Evolutionary conservation across 192 early-diverging fungal genomes (phyloP), one percentile per base, ranked within the genome.

Genomic region (Chytriomyces sp.): DNA sequence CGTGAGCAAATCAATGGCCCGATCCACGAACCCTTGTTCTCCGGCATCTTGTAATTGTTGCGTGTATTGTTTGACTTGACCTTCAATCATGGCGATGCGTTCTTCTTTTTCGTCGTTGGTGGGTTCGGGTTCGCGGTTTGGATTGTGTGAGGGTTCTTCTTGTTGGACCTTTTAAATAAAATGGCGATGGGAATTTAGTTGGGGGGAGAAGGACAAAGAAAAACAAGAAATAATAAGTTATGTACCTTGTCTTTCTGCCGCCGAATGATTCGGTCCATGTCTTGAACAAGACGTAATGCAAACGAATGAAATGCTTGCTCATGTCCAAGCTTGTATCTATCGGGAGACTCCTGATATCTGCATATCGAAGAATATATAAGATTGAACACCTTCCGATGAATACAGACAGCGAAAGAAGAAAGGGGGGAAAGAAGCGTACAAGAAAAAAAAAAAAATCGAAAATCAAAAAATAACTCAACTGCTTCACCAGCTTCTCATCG

Each of bases 81-180:
- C 93, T 60, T 95, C 94, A 28, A 95, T 80, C 64, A 95, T 88
- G 49, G 94, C 90, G 43, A 91, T 89, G 61, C 88, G 86, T 79
- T 95, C 94, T 64, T 95, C 92, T 75, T 90, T 89, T 78, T 95
- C 93, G 53, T 93, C 94, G 75, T 88, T 90, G 61, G 84, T 79
- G 10, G 87, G 90, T 7, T n/a, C 45, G 7, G 26, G 24, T 47
- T 50, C 50, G 9, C 59, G 50, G 9, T 18, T n/a, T 88, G 84
- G 61, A 91, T 87, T 64, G 45, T 3, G 13, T 3, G 57, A 26
- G 1, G 71, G 44, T 10, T 26, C 16, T 16, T 57, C n/a, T 43
- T 18, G 50, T 24, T 13, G 26, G 11, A 43, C 71, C n/a, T 62
- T 18, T 13, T 23, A 28, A 16, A n/a, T n/a, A 7, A n/a, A 57